Base-by-base conservation (phyloP, 2,329 filamentous ascomycete genomes). In the Aureobasidium sp. region DNA sequence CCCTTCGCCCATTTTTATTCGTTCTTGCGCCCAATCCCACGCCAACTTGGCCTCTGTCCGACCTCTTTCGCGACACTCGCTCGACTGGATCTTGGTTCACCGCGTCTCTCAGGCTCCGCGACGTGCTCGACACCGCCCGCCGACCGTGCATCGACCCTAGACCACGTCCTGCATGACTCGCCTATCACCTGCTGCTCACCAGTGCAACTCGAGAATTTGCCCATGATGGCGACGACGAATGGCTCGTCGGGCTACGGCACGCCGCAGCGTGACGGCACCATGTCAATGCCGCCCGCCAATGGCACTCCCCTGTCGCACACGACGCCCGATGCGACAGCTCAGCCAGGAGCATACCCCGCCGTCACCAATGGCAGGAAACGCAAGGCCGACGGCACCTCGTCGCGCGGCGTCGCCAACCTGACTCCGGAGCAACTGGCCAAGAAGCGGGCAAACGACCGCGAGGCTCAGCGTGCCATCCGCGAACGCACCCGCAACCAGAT, bases 381-480 rank as follows among this genome's bases (percentile, higher is more conserved):
- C 44, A 69, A 70, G 60, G 69, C 72, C n/a, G 67, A 67, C 53
- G 75, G 71, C 62, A 69, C 67, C 29, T 75, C 73, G 49, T 78
- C 88, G 63, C 85, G 91, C 67, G 91, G 89, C 66, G 91, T 96
- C 61, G 90, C 91, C 66, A 93, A 89, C 70, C 81, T 96, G 71
- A 95, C 90, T 12, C 89, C 91, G 6, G 89, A 92, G 64, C 92
- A 96, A 75, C 83, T 96, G 63, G 90, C 88, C 33, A 89, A 91
- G 74, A 97, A 96, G 79, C 83, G 92, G 66, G 90, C 90, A 70
- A 96, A 96, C 82, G 90, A 95, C 72, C 86, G 90, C 62, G 90
- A 95, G 73, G 91, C 90, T 33, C 90, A 96, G 73, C 83, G 90
- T 53, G 90, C 89, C 42, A 94, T 95, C 63, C 82, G 90, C 45